phyloP scores from a whole-genome alignment of 257 asterid genomes.

The Anisodus acutangulus region DNA sequence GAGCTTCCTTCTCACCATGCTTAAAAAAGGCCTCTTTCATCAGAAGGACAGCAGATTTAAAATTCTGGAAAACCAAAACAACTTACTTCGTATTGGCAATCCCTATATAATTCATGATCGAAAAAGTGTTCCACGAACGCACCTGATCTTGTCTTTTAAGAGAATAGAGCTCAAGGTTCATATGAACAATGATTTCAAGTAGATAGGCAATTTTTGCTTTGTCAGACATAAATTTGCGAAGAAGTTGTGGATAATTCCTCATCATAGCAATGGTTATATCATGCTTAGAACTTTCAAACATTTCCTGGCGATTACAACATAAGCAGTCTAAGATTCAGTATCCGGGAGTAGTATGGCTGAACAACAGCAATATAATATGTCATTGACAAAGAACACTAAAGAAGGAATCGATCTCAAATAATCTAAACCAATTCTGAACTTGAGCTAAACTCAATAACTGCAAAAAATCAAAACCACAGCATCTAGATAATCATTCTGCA shows the following conservation, averaged over 20 bases:
- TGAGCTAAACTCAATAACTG: not conserved
- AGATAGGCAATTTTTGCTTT: slow-evolving; percentile 79
- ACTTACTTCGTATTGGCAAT: slow-evolving; percentile 16
- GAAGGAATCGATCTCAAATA: slow-evolving; percentile 19
- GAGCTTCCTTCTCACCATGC: slow-evolving; percentile 85
- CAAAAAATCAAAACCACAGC: slow-evolving; percentile 13
- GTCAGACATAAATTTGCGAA: slow-evolving; percentile 89
- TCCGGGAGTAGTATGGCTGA: slow-evolving; percentile 5
- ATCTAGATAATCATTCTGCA: not conserved
- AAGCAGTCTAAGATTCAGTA: slow-evolving; percentile 22
- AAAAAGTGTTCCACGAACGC: slow-evolving; percentile 29
- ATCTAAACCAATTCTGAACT: slow-evolving; percentile 1
- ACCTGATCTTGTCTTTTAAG: slow-evolving; percentile 95
- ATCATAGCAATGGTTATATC: slow-evolving; percentile 81
- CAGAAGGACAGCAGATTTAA: slow-evolving; percentile 68
- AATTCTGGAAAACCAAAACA: slow-evolving; percentile 54
- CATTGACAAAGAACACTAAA: slow-evolving; percentile 18
- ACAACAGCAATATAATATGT: not conserved
- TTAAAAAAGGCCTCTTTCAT: slow-evolving; percentile 81
- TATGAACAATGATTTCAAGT: slow-evolving; percentile 72
- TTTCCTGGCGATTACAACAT: slow-evolving; percentile 59
- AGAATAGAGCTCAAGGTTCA: slow-evolving; percentile 90
- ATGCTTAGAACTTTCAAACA: slow-evolving; percentile 66
- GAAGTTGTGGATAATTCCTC: slow-evolving; percentile 84
- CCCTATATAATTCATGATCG: slow-evolving; percentile 1